Percentiles rank a stretch among this genome's conserved stretches.
These are phyloP conservation scores for Carpinus fangiana DNA, from an alignment of 306 rosid species.

Conservation along the genomic window DNA sequence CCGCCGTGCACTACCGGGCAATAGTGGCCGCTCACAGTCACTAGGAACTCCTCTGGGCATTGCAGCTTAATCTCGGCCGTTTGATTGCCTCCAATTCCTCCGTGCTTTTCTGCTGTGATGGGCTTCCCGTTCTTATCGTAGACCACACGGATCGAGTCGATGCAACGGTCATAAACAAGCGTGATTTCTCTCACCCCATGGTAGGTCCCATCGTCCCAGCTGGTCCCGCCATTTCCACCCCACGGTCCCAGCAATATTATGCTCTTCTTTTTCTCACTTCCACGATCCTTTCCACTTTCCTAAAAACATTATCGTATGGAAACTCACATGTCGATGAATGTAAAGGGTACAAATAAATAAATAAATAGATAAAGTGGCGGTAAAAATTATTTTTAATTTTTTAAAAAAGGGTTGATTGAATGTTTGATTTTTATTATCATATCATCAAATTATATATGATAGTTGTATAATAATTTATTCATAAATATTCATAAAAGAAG, in stretches of 20 bases:
- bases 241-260: slow-evolving; percentile 50
- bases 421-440: too few species aligned
- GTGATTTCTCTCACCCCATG: slow-evolving; percentile 54
- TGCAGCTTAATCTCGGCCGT: slow-evolving; percentile 56
- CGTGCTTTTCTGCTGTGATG: slow-evolving; percentile 47
- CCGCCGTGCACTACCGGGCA: slow-evolving; percentile 35
- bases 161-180: slow-evolving; percentile 45
- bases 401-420: too few species aligned
- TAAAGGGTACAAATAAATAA: too few species aligned
- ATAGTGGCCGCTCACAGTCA: slow-evolving; percentile 53
- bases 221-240: slow-evolving; percentile 68
- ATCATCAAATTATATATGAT: too few species aligned
- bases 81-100: slow-evolving; percentile 58
- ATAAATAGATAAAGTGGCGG: too few species aligned
- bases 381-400: too few species aligned
- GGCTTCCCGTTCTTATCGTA: slow-evolving; percentile 60
- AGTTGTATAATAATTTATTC: too few species aligned
- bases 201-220: slow-evolving; percentile 68
- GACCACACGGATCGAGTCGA: slow-evolving; percentile 54
- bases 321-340: too few species aligned
- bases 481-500: neutral
- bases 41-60: slow-evolving; percentile 52
- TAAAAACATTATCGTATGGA: neutral
- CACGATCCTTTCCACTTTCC: slow-evolving; percentile 35
- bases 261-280: slow-evolving; percentile 35